These are phyloP conservation scores for Marasmius fiardii DNA, from an alignment of 1,284 basidiomycete species.

Conservation along the genomic window DNA sequence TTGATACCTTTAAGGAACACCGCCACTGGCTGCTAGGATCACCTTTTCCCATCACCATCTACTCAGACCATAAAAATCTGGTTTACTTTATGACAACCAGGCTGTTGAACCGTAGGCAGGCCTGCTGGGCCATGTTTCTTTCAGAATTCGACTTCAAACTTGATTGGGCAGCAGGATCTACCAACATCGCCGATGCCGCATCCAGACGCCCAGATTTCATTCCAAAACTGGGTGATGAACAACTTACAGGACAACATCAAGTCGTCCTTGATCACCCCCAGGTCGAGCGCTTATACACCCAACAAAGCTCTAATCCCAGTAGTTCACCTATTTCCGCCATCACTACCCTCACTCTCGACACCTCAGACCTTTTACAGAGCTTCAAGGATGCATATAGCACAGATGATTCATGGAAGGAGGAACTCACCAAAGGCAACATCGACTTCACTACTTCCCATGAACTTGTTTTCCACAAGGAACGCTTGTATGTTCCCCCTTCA, in stretches of 20 bases:
- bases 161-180: conserved; percentile 23
- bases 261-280: background rate
- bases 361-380: background rate
- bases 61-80: background rate
- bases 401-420: background rate
- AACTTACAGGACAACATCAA: background rate
- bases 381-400: background rate
- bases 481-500: too few species aligned
- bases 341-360: background rate
- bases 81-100: conserved; percentile 15
- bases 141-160: conserved; percentile 17
- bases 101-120: conserved; percentile 29
- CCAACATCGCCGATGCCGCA: conserved; percentile 31
- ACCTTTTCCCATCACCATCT: background rate
- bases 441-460: background rate
- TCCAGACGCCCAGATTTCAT: conserved; percentile 6
- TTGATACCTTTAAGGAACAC: background rate
- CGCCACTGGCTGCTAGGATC: background rate
- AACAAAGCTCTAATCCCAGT: background rate
- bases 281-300: background rate
- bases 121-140: conserved; percentile 28
- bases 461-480: too few species aligned
- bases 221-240: background rate
- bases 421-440: background rate
- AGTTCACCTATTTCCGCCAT: background rate